phyloP scores from a whole-genome alignment of 2,329 filamentous ascomycete genomes.

The Tolypocladium album region DNA sequence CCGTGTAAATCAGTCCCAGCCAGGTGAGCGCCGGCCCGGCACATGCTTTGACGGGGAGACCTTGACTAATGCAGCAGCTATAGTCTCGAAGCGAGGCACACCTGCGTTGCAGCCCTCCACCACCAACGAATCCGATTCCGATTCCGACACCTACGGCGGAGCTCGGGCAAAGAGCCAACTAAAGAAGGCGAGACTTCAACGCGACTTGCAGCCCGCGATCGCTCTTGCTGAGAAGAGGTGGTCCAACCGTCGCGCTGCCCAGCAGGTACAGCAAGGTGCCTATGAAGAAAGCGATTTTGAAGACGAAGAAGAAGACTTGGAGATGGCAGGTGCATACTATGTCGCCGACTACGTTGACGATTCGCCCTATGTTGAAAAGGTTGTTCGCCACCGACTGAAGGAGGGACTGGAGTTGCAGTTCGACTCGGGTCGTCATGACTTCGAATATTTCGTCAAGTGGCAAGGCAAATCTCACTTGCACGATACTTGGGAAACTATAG shows the following conservation, averaged over 20 bases:
- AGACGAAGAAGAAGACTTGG: conserved; percentile 52
- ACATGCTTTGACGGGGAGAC: not conserved
- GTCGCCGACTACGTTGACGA: conserved; percentile 61
- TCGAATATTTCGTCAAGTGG: conserved; percentile 94
- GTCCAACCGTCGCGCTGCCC: conserved; percentile 76
- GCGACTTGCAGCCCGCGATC: conserved; percentile 55
- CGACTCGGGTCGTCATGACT: conserved; percentile 59
- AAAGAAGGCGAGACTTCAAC: conserved; percentile 69
- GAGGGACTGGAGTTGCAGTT: conserved; percentile 51
- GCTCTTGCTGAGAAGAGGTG: conserved; percentile 76
- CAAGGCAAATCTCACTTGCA: conserved; percentile 91
- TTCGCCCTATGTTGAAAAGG: conserved; percentile 77
- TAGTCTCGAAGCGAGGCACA: conserved; percentile 52
- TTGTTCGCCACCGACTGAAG: conserved; percentile 76
- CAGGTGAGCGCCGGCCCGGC: conserved; percentile 36
- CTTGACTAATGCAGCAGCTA: not conserved
- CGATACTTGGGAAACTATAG: conserved; percentile 84
- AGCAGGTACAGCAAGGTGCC: conserved; percentile 53
- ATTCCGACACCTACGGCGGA: conserved; percentile 71
- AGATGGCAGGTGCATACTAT: conserved; percentile 52
- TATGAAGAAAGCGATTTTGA: conserved; percentile 60
- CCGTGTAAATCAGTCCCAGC: conserved; percentile 53
- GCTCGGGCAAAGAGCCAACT: conserved; percentile 56
- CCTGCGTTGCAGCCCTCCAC: conserved; percentile 42
- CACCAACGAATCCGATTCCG: conserved; percentile 53